Evolutionary conservation across 805 yeast species (phyloP).

Genomic region (Yamadazyma philogaea): DNA sequence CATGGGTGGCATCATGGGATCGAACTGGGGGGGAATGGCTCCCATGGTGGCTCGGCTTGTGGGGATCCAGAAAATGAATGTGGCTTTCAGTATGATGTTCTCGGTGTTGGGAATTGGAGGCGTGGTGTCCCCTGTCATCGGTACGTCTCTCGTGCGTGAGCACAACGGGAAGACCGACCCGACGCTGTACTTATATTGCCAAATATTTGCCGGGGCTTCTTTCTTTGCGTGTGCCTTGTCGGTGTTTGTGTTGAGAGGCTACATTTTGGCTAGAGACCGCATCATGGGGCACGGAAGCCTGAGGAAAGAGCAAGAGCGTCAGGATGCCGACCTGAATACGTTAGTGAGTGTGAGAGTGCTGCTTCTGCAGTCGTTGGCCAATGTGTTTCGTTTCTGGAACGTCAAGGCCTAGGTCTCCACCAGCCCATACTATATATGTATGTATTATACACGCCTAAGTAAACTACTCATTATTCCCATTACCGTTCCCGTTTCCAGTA

Average conservation of each 20-base stretch:
- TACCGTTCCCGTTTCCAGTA: not conserved
- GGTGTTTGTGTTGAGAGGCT: slow-evolving; percentile 50
- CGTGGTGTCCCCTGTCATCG: slow-evolving; percentile 59
- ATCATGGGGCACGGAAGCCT: slow-evolving; percentile 4
- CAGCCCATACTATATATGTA: too few relatives aligned
- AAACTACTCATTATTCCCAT: not conserved
- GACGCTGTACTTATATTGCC: slow-evolving; percentile 49
- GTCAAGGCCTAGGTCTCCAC: slow-evolving; percentile 7
- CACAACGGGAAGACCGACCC: slow-evolving; percentile 30
- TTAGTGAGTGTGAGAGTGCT: slow-evolving; percentile 2
- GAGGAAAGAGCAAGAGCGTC: slow-evolving; percentile 1
- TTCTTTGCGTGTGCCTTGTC: slow-evolving; percentile 45
- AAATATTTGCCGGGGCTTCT: slow-evolving; percentile 58
- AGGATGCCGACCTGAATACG: not conserved
- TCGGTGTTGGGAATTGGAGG: slow-evolving; percentile 47
- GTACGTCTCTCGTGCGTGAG: slow-evolving; percentile 45
- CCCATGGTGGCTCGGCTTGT: slow-evolving; percentile 50
- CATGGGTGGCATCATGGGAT: slow-evolving; percentile 59
- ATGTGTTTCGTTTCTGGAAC: slow-evolving; percentile 1
- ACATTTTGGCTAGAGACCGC: slow-evolving; percentile 49
- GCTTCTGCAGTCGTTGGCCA: not conserved
- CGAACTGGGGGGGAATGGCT: slow-evolving; percentile 54
- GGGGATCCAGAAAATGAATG: slow-evolving; percentile 52
- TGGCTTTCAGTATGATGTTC: slow-evolving; percentile 53
- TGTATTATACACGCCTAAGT: not conserved